phyloP scores from a whole-genome alignment of 108 stramenopile species.

The Cyclotella baltica region DNA sequence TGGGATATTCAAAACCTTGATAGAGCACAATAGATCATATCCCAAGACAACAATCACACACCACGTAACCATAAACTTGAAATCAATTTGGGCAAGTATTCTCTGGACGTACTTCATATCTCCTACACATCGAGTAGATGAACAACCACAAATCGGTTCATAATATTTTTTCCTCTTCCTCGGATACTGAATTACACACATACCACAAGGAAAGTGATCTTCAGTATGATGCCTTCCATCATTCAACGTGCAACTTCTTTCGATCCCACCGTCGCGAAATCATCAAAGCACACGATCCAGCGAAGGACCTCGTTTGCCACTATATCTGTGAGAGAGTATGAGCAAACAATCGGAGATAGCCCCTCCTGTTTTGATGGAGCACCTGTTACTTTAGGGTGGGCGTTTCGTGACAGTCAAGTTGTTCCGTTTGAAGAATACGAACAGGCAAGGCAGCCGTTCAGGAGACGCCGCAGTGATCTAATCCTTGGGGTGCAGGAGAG shows the following conservation, averaged over 20 bases:
- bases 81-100: no score
- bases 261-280: background rate
- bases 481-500: conserved; percentile 21
- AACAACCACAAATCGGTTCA: no score
- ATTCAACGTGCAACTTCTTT: background rate
- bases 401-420: conserved; percentile 49
- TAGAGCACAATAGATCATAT: no score
- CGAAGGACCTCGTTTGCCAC: conserved; percentile 29
- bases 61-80: no score
- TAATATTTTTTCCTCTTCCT: no score
- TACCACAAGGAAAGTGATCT: no score
- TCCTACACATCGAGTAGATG: no score
- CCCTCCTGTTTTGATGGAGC: conserved; percentile 67
- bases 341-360: conserved; percentile 72
- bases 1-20: no score
- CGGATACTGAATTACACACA: no score
- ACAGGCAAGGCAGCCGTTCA: conserved; percentile 15
- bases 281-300: background rate
- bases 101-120: no score
- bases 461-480: conserved; percentile 27
- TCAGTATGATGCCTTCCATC: no score
- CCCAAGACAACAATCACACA: no score
- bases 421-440: conserved; percentile 67
- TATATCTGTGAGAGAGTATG: conserved; percentile 60
- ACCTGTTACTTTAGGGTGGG: conserved; percentile 72